Conservation (phyloP, 129 eudicot species). For the Arctium lappa region DNA sequence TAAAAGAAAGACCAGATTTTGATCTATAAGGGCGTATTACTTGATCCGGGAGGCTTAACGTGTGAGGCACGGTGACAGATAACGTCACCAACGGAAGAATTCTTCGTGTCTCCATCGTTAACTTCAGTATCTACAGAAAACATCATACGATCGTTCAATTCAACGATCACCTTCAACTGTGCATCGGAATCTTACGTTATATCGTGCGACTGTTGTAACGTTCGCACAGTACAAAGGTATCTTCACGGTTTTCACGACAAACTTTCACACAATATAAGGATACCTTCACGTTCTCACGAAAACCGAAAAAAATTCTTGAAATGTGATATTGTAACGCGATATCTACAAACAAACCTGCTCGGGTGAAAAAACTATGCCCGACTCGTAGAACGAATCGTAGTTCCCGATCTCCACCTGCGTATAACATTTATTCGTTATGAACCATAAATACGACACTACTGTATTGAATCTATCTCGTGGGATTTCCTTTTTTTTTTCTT, state of each 20-base stretch:
- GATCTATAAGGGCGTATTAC: slow-evolving; percentile 22
- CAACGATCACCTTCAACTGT: too few species aligned
- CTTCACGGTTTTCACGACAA: too few species aligned
- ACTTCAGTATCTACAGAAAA: slow-evolving; percentile 52
- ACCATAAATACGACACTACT: not conserved
- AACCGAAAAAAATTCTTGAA: too few species aligned
- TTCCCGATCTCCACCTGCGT: slow-evolving; percentile 93
- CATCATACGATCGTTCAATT: not conserved
- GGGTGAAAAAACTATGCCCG: slow-evolving; percentile 68
- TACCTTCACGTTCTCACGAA: too few species aligned
- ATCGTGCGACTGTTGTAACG: too few species aligned
- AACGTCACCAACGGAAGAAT: slow-evolving; percentile 67
- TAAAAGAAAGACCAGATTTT: not conserved
- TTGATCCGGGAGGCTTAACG: slow-evolving; percentile 92
- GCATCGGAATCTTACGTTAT: too few species aligned
- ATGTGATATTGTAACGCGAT: not conserved
- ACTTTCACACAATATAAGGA: too few species aligned
- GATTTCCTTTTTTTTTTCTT: not conserved
- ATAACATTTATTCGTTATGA: not conserved
- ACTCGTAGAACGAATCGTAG: slow-evolving; percentile 86
- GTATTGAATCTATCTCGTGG: not conserved
- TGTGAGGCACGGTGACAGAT: slow-evolving; percentile 96
- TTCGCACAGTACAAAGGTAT: too few species aligned
- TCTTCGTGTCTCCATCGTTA: slow-evolving; percentile 69
- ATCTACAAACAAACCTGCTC: slow-evolving; percentile 54